Base-by-base conservation (phyloP, 2,329 filamentous ascomycete species). In the Xylariales sp. region DNA sequence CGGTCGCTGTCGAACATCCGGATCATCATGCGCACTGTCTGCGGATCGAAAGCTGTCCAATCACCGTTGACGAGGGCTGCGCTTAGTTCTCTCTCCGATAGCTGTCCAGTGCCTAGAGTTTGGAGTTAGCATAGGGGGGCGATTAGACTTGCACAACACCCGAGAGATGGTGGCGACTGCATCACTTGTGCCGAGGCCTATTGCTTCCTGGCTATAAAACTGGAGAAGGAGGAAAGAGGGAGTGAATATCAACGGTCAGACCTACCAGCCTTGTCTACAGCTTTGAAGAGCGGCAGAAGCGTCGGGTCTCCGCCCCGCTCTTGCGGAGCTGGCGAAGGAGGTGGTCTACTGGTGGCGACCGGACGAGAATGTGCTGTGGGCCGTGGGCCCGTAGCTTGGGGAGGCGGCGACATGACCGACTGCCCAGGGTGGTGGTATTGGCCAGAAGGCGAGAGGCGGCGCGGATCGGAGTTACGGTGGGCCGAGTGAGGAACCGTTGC, bases 11-110 rank as follows among this genome's bases (percentile, higher is more conserved):
- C 91, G 66, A 98, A 98, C 93, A 98, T 97, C 57, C 90, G 85
- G 50, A 98, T 96, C 90, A 98, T 96, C 88, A 97, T 95, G 56
- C 85, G 85, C 48, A 97, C 90, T 2, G 93, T 98, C 53, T 95
- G 86, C 5, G 82, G 76, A 63, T 98, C 90, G 61, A 98, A 98
- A 5, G 88, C 79, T 2, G 88, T 88, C 79, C 88, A 96, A 71
- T 98, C 93, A 39, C 90, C 91, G 58, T 98, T 98, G 42, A 97
- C 90, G 5, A 98, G 80, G 15, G 93, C 93, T 2, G 86, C 83
- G 8, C 87, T 84, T 29, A 98, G 81, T 62, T 97, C 91, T 36
- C 74, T 74, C 63, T 95, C 90, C 3, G 85, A 89, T 32, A 98
- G 76, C 47, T 89, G 81, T 15, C 91, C 90, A 36, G 77, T 88